Evolutionary conservation across 2,329 filamentous ascomycete genomes (phyloP).

Genomic region (Geosmithia morbida): DNA sequence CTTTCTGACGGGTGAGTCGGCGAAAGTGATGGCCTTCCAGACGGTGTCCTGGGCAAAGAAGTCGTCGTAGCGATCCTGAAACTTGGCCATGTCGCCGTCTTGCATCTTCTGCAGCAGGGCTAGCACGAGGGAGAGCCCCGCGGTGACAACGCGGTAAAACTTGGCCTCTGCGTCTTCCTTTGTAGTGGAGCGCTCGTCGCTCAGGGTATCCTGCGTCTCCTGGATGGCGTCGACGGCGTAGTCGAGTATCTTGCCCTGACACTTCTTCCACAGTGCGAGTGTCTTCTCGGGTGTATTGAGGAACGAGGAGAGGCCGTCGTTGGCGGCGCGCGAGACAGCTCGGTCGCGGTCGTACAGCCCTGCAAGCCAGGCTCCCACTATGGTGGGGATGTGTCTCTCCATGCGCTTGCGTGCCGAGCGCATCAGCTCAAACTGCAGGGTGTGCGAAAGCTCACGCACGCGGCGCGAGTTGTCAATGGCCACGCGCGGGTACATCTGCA

Average conservation of each 20-base stretch:
- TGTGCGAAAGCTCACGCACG: constrained; percentile 77
- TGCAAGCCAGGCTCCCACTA: constrained; percentile 82
- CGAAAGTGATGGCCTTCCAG: constrained; percentile 52
- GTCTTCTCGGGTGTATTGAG: constrained; percentile 72
- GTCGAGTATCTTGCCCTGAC: constrained; percentile 66
- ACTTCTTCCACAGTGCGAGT: constrained; percentile 62
- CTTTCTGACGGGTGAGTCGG: constrained; percentile 38
- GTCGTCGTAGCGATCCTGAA: constrained; percentile 45
- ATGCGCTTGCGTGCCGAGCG: constrained; percentile 65
- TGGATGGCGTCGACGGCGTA: constrained; percentile 69
- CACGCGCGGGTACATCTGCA: constrained; percentile 71
- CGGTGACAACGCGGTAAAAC: constrained; percentile 58
- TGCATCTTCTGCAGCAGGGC: constrained; percentile 35
- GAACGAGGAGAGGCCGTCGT: constrained; percentile 60
- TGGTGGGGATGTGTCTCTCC: constrained; percentile 59
- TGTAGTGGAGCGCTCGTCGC: constrained; percentile 75
- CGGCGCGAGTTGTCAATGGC: constrained; percentile 82
- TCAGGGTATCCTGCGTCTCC: constrained; percentile 70
- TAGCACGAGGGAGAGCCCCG: constrained; percentile 38
- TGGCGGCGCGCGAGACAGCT: constrained; percentile 59
- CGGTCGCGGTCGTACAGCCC: constrained; percentile 80
- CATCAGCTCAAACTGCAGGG: constrained; percentile 49
- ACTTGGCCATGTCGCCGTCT: constrained; percentile 40
- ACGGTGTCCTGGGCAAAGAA: constrained; percentile 53
- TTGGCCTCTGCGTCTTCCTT: constrained; percentile 77